Conservation (phyloP, 2,329 filamentous ascomycete genomes). For the Grosmannia clavigera region DNA sequence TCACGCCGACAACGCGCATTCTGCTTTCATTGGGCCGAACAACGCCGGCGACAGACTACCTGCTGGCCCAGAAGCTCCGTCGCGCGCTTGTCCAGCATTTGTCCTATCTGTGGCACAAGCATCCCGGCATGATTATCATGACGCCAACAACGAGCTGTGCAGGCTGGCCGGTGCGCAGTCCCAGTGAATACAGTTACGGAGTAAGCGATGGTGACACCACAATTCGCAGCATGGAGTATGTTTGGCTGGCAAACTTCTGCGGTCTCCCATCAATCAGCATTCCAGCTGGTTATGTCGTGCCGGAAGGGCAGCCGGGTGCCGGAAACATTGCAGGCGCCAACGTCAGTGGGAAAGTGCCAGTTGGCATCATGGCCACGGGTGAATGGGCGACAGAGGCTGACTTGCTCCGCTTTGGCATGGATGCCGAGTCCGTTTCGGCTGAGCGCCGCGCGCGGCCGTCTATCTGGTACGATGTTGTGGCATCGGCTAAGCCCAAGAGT, state of each 20-base stretch:
- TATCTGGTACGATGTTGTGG: conserved; percentile 34
- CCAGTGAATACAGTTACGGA: conserved; percentile 25
- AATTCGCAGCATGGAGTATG: conserved; percentile 34
- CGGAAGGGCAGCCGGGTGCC: conserved; percentile 19
- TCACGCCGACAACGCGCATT: conserved; percentile 52
- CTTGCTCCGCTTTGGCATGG: conserved; percentile 34
- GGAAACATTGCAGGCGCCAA: conserved; percentile 21
- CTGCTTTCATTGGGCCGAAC: conserved; percentile 51
- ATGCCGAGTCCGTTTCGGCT: conserved; percentile 28
- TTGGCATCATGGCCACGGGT: conserved; percentile 42
- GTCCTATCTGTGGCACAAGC: conserved; percentile 46
- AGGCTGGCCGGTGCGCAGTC: conserved; percentile 28
- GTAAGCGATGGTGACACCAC: conserved; percentile 34
- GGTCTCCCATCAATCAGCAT: conserved; percentile 32
- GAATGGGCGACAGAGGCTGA: conserved; percentile 41
- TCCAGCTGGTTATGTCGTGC: conserved; percentile 31
- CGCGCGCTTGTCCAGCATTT: conserved; percentile 60
- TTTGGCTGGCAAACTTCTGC: conserved; percentile 39
- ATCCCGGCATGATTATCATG: conserved; percentile 59
- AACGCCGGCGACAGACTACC: conserved; percentile 52
- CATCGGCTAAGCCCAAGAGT: conserved; percentile 17
- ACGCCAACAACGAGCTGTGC: conserved; percentile 51
- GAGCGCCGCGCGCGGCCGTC: conserved; percentile 22
- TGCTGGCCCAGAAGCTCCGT: conserved; percentile 59
- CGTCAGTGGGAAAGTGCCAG: conserved; percentile 29